Percentiles rank a stretch among this genome's conserved stretches.
phyloP scores from a whole-genome alignment of 23 red algal species.

The Gracilaria vermiculophylla region DNA sequence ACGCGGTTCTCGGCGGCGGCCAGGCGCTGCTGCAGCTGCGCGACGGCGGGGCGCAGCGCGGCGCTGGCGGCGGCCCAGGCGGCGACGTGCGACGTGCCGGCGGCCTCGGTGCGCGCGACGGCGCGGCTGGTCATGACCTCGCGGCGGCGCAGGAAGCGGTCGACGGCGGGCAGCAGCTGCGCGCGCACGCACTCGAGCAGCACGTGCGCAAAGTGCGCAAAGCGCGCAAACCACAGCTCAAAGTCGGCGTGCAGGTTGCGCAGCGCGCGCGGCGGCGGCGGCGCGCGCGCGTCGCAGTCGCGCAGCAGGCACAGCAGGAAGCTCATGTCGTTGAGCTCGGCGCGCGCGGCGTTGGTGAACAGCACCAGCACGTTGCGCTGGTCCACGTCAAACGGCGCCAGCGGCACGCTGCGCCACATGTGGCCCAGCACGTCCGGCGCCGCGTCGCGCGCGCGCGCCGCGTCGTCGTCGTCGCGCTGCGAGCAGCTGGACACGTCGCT shows the following conservation, averaged over 20 bases:
- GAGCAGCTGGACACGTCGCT: not conserved
- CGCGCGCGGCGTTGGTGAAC: constrained; percentile 23
- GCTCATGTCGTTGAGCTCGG: constrained; percentile 27
- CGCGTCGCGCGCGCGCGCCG: not conserved
- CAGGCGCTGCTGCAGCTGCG: not conserved
- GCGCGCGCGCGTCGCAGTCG: not conserved
- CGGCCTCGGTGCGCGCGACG: not conserved
- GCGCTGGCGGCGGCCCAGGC: not conserved
- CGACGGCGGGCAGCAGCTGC: not conserved
- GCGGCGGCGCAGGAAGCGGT: not conserved
- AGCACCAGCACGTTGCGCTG: not conserved
- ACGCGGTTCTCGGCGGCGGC: constrained; percentile 38
- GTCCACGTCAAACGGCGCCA: not conserved
- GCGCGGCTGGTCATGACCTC: constrained; percentile 36
- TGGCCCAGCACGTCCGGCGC: not conserved
- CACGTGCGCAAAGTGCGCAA: constrained; percentile 31
- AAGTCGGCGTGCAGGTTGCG: constrained; percentile 27
- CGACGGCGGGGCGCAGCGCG: not conserved
- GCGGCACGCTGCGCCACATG: not conserved
- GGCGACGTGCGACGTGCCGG: constrained; percentile 21
- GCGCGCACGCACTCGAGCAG: not conserved
- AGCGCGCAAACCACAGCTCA: constrained; percentile 35
- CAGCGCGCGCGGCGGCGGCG: not conserved
- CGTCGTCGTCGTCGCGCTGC: not conserved
- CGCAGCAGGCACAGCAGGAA: constrained; percentile 5